A percentile compares a stretch with the other conserved stretches of the same genome.
Evolutionary conservation across 345 rosid genomes (phyloP).

Genomic region (Punica granatum): DNA sequence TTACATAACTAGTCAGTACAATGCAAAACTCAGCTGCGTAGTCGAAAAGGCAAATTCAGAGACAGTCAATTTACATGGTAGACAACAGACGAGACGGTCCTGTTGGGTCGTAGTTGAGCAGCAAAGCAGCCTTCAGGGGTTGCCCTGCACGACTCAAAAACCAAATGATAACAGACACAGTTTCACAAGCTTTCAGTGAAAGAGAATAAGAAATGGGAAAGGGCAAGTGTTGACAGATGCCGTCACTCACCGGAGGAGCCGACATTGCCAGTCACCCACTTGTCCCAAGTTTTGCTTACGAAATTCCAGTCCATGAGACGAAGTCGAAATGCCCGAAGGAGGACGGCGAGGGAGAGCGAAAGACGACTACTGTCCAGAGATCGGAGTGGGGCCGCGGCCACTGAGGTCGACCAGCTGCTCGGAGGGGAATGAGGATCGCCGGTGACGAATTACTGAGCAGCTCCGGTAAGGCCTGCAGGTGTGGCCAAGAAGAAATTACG

Average conservation of each 20-base stretch:
- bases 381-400: too few species aligned
- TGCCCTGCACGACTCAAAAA: slow-evolving; percentile 30
- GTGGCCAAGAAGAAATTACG: too few species aligned
- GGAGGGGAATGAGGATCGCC: too few species aligned
- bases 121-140: slow-evolving; percentile 68
- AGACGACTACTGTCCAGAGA: too few species aligned
- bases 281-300: slow-evolving; percentile 59
- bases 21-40: neutral
- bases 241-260: slow-evolving; percentile 47
- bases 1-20: neutral
- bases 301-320: slow-evolving; percentile 55
- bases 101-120: slow-evolving; percentile 65
- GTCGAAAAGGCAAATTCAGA: neutral
- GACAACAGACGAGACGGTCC: slow-evolving; percentile 78
- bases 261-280: slow-evolving; percentile 55
- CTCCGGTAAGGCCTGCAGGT: too few species aligned
- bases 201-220: neutral
- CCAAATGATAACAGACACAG: neutral
- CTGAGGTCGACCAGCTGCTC: too few species aligned
- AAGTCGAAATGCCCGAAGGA: too few species aligned
- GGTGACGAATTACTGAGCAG: too few species aligned
- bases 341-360: too few species aligned
- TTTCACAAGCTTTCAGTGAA: neutral
- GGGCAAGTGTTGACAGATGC: neutral
- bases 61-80: slow-evolving; percentile 37